phyloP scores from a whole-genome alignment of 2,329 filamentous ascomycete species.

The Akanthomyces muscarius region DNA sequence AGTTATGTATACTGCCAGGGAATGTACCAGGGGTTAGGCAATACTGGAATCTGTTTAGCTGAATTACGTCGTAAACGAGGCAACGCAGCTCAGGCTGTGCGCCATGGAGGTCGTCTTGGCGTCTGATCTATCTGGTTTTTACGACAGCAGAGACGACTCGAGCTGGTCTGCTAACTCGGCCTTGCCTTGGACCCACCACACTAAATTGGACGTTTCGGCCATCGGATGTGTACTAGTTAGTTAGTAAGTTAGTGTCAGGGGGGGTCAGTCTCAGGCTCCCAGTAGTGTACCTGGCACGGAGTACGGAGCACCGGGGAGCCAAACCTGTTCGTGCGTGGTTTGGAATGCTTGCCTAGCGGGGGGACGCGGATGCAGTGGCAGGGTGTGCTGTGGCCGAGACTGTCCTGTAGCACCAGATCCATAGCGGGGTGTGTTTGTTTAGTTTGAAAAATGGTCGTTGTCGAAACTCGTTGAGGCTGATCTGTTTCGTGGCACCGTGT shows the following conservation, averaged over 20 bases:
- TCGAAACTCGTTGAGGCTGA: conserved; percentile 14
- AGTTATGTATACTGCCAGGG: not conserved
- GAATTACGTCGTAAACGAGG: not conserved
- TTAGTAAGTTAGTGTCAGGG: not conserved
- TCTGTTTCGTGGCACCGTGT: conserved; percentile 7
- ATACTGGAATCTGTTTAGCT: not conserved
- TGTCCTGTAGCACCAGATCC: conserved; percentile 9
- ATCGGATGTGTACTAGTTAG: not conserved
- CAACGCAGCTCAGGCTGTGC: not conserved
- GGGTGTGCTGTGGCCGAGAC: conserved; percentile 9
- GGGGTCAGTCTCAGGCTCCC: not conserved
- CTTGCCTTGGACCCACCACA: not conserved
- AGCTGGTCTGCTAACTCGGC: not conserved
- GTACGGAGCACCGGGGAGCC: not conserved
- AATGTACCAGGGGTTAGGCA: not conserved
- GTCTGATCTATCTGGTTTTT: conserved; percentile 1
- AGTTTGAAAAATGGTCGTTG: conserved; percentile 9
- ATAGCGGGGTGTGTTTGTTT: conserved; percentile 9
- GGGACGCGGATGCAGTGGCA: not conserved
- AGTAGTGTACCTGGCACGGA: no score
- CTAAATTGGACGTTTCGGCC: not conserved
- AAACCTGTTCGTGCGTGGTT: conserved; percentile 6
- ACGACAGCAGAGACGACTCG: not conserved
- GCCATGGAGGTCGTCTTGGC: not conserved
- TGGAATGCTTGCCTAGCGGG: not conserved